Evolutionary conservation across 2,329 filamentous ascomycete genomes (phyloP), one percentile per base, ranked within the genome.

Genomic region (Epichloe brachyelytri): DNA sequence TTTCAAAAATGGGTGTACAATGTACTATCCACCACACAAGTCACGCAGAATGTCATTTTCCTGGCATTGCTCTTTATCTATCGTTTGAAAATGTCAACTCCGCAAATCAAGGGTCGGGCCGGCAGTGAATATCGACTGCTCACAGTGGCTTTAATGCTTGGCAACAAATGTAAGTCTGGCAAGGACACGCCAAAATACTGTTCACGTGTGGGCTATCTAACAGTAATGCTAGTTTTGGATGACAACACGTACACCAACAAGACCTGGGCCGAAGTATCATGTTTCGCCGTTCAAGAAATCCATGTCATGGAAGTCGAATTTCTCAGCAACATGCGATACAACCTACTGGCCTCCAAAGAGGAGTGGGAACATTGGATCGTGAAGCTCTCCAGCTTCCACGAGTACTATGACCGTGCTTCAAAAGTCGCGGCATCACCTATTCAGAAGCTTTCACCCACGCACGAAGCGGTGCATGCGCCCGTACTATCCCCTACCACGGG

Each of bases 221-320:
- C 43, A 14, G n/a, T 7, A 20, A 26, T 22, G 34, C n/a, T 55
- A 88, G 84, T 97, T 65, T 72, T 98, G 60, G 93, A 98, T 64
- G 93, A 98, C 67, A 98, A 97, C 66, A 97, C 93, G 0, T 98
- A 98, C 69, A 97, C 93, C 38, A 98, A 98, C 73, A 96, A 97
- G 74, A 98, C 93, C 0, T 98, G 93, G 93, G 93, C 91, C 2
- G 93, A 98, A 61, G 93, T 98, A 11, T 97, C 93, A 1, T 86
- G 87, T 43, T 95, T 98, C 54, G 83, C 87, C 1, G 91, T 97
- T 12, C 82, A 85, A 54, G 93, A 98, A 68, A 95, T 98, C 48
- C 93, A 98, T 65, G 86, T 96, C 43, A 98, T 98, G 93, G 93
- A 98, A 66, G 93, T 98, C n/a, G 93, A 98, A 66, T 98, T 98